Conservation (phyloP, 1,284 basidiomycete genomes). For the Irpex sp. region DNA sequence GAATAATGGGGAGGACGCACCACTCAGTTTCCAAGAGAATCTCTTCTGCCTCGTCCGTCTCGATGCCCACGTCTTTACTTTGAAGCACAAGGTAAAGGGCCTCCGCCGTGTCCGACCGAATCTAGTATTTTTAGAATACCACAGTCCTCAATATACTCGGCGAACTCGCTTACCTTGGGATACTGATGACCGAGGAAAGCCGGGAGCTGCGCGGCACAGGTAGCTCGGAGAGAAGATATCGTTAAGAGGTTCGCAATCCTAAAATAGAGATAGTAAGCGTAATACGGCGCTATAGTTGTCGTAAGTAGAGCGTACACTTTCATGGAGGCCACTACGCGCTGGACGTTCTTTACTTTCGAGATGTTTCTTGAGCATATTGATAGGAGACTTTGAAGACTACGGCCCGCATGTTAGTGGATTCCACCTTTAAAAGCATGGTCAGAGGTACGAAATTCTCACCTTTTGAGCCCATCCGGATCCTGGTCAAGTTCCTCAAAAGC, state of each 20-base stretch:
- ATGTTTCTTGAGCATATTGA: slow-evolving; percentile 57
- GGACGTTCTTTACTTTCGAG: slow-evolving; percentile 70
- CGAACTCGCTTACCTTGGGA: slow-evolving; percentile 57
- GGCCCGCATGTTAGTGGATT: not conserved
- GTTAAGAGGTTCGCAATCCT: slow-evolving; percentile 65
- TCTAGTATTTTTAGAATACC: slow-evolving; percentile 35
- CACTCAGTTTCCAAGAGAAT: slow-evolving; percentile 80
- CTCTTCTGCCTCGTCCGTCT: slow-evolving; percentile 70
- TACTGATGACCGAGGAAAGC: slow-evolving; percentile 74
- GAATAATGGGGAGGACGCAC: slow-evolving; percentile 37
- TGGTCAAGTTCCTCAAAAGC: slow-evolving; percentile 45
- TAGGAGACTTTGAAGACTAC: slow-evolving; percentile 41
- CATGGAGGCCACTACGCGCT: slow-evolving; percentile 75
- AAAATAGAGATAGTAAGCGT: slow-evolving; percentile 3
- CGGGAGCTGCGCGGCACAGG: slow-evolving; percentile 45
- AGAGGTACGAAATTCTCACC: slow-evolving; percentile 33
- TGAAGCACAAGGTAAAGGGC: slow-evolving; percentile 75
- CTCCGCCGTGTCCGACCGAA: slow-evolving; percentile 79
- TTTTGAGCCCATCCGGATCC: slow-evolving; percentile 41
- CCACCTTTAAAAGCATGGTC: not conserved
- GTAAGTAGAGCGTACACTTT: slow-evolving; percentile 58
- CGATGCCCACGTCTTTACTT: slow-evolving; percentile 58
- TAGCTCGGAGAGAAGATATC: slow-evolving; percentile 41
- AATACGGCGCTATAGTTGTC: not conserved
- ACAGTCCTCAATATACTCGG: no score